Percentiles rank a stretch among this genome's conserved stretches.
Evolutionary conservation across 257 asterid species (phyloP).

Genomic region (Solanum sitiens): DNA sequence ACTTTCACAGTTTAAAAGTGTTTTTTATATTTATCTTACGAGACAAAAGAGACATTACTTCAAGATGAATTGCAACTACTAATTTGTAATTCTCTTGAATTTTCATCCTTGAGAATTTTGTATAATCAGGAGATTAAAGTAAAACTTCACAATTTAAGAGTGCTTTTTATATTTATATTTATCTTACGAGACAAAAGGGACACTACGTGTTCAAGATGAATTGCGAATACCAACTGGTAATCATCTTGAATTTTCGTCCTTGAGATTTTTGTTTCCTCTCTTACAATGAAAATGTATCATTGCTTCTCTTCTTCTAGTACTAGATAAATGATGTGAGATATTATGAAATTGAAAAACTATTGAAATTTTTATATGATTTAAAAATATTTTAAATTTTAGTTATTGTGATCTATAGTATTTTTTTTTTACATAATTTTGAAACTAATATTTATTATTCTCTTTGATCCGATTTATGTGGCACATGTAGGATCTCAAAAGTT

Average conservation of each 20-base stretch:
- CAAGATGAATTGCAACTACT: background rate
- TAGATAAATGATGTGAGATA: no score
- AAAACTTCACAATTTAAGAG: no score
- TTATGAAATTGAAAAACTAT: no score
- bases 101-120: background rate
- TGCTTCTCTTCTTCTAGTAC: background rate
- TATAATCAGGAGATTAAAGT: background rate
- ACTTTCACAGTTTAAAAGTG: no score
- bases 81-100: background rate
- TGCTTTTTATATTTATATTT: no score
- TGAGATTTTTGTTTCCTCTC: background rate
- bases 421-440: no score
- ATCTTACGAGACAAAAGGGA: background rate
- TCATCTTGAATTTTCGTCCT: background rate
- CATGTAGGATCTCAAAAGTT: no score
- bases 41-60: background rate
- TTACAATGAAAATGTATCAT: background rate
- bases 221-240: background rate
- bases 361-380: no score
- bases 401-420: no score
- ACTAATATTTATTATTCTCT: no score
- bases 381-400: no score
- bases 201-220: background rate
- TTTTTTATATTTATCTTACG: background rate
- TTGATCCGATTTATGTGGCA: no score